These are phyloP conservation scores for Starmerella asiatica DNA, from an alignment of 805 yeast genomes.

Conservation along the genomic window DNA sequence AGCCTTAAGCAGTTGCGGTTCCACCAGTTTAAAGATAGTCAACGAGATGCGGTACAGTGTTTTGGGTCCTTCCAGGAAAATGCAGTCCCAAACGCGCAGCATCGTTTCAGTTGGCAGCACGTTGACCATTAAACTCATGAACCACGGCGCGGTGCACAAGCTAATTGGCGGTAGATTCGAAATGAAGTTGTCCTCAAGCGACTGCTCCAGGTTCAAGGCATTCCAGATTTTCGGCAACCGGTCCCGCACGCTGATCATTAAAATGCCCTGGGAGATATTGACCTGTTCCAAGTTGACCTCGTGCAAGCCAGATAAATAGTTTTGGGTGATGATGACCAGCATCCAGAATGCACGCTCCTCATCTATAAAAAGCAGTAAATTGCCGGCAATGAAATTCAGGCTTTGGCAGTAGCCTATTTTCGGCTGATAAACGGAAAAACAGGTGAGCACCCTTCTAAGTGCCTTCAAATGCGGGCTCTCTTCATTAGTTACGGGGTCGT, in stretches of 20 bases:
- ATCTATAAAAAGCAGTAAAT: conserved; percentile 66
- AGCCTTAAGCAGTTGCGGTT: conserved; percentile 41
- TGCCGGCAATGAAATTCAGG: conserved; percentile 80
- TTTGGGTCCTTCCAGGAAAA: conserved; percentile 84
- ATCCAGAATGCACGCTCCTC: conserved; percentile 93
- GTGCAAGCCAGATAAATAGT: conserved; percentile 81
- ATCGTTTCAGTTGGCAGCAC: conserved; percentile 79
- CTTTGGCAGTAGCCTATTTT: conserved; percentile 93
- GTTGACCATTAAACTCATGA: conserved; percentile 92
- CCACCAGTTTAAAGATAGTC: conserved; percentile 63
- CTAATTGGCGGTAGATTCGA: conserved; percentile 78
- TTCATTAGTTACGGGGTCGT: conserved; percentile 25
- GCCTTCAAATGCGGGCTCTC: conserved; percentile 37
- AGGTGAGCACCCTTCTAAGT: conserved; percentile 64
- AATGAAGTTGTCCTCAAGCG: conserved; percentile 37
- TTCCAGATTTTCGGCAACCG: conserved; percentile 74
- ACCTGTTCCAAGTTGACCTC: conserved; percentile 86
- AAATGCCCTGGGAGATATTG: conserved; percentile 84
- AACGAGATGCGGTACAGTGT: conserved; percentile 70
- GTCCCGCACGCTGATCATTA: conserved; percentile 75
- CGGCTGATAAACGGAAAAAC: conserved; percentile 78
- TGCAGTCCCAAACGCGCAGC: conserved; percentile 84
- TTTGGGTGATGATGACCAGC: conserved; percentile 78
- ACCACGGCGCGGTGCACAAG: conserved; percentile 92
- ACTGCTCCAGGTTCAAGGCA: conserved; percentile 33